Conservation (phyloP, 2,329 filamentous ascomycete genomes). For the Aspergillus aculeatinus region DNA sequence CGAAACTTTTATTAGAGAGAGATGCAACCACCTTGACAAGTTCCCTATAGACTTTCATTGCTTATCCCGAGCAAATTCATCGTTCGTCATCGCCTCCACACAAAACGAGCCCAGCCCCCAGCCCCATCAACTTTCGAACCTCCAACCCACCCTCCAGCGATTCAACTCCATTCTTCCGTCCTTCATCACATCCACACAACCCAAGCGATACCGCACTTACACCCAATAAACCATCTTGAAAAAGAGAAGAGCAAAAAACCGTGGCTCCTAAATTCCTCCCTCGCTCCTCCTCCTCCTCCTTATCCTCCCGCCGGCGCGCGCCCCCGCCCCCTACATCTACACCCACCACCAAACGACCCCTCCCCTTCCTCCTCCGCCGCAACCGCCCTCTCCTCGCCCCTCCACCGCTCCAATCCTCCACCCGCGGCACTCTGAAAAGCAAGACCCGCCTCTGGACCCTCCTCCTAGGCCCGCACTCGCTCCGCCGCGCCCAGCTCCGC, state of each 20-base stretch:
- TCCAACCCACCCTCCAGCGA: too few relatives aligned
- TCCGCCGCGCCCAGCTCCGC: conserved; percentile 63
- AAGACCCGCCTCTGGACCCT: conserved; percentile 51
- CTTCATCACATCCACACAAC: background rate
- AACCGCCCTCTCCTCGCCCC: conserved; percentile 18
- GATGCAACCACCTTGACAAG: too few relatives aligned
- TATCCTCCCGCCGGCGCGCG: conserved; percentile 16
- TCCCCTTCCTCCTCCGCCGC: conserved; percentile 11
- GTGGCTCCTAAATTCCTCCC: conserved; percentile 28
- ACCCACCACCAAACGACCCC: conserved; percentile 5
- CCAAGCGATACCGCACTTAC: background rate
- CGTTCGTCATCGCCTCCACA: conserved; percentile 3
- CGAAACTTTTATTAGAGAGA: too few relatives aligned
- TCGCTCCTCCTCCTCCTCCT: conserved; percentile 1
- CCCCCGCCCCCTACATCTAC: conserved; percentile 8
- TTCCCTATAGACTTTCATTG: background rate
- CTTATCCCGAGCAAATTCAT: background rate
- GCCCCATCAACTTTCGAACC: too few relatives aligned
- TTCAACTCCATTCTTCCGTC: too few relatives aligned
- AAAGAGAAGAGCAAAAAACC: background rate
- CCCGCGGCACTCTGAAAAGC: conserved; percentile 15
- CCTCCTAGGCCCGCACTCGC: conserved; percentile 66
- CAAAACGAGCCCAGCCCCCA: background rate
- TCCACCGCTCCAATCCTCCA: background rate
- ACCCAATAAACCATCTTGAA: background rate